Base-by-base conservation (phyloP, 2,329 filamentous ascomycete genomes). In the Coniochaeta sp. region DNA sequence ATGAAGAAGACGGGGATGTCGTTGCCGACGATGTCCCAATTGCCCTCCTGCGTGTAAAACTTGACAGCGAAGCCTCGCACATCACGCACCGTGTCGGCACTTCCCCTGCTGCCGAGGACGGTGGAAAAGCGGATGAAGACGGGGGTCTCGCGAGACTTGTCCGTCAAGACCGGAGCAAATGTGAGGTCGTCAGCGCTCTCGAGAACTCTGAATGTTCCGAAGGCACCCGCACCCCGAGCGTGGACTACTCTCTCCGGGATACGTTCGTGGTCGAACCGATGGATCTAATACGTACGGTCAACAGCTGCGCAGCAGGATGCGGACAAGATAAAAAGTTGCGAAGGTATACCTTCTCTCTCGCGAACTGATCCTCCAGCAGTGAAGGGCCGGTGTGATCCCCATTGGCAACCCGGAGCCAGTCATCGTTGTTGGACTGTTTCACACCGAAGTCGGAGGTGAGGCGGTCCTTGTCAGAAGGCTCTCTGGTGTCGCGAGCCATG, bases 11-110 rank as follows among this genome's bases (percentile, higher is more conserved):
- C 85, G 0, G 88, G 86, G 50, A 89, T 89, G 64, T 90, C 86
- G 73, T 91, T 91, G 36, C 87, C 87, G 2, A 89, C 85, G 32
- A 89, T 77, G 63, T 91, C 88, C 85, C 87, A 90, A 65, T 90
- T 91, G 4, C 89, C 89, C 67, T 93, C 89, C 0, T 89, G 76
- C 0, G 89, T 92, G 69, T 92, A 92, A 67, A 90, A 86, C 72
- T 90, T 91, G 63, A 90, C 74, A 0, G 90, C 89, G 64, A 93
- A 95, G 1, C 90, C 90, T 40, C 89, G 84, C 2, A 92, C 88
- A 76, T 95, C 90, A n/a, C 90, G 84, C 1, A 92, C 90, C 0
- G 89, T 93, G 69, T 95, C 90, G 6, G 89, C 88, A 58, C 87
- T 90, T 14, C 90, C 90, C 36, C 86, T 81, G 69, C 85, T 90